Conservation (phyloP, 768 basidiomycete species). For the Agrocybe chaxingu region DNA sequence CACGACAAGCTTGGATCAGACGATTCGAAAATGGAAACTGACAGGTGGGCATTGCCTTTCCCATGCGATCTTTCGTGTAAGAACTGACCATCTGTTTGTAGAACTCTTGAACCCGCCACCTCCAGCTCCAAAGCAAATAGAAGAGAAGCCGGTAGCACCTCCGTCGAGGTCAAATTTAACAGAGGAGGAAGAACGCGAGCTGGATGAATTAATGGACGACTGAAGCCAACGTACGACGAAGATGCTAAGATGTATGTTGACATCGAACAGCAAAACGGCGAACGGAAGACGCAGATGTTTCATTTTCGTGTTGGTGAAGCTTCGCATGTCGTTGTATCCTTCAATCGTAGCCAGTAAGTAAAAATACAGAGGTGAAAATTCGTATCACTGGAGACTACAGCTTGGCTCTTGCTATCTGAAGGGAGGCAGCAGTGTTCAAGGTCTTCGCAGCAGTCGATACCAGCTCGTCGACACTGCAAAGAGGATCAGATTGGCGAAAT, state of each 20-base stretch:
- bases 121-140: conserved; percentile 7
- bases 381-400: conserved; percentile 47
- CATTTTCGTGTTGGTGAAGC: too few species aligned
- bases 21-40: conserved; percentile 82
- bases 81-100: conserved; percentile 14
- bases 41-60: conserved; percentile 39
- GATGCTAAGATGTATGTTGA: neutral
- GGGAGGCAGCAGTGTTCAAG: conserved; percentile 40
- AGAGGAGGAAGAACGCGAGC: conserved; percentile 86
- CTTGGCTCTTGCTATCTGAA: conserved; percentile 46
- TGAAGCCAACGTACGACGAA: conserved; percentile 4
- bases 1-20: conserved; percentile 82
- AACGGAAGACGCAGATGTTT: too few species aligned
- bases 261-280: too few species aligned
- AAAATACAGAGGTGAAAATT: conserved; percentile 9
- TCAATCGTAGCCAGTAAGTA: neutral
- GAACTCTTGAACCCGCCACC: conserved; percentile 38
- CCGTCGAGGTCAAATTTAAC: conserved; percentile 48
- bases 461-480: conserved; percentile 72
- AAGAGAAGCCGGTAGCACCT: conserved; percentile 10
- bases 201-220: conserved; percentile 67
- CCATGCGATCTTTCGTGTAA: neutral
- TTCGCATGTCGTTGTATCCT: neutral
- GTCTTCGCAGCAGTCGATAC: conserved; percentile 65
- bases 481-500: conserved; percentile 6